Conservation (phyloP, 805 yeast genomes). For the Barnettozyma wickerhamii region DNA sequence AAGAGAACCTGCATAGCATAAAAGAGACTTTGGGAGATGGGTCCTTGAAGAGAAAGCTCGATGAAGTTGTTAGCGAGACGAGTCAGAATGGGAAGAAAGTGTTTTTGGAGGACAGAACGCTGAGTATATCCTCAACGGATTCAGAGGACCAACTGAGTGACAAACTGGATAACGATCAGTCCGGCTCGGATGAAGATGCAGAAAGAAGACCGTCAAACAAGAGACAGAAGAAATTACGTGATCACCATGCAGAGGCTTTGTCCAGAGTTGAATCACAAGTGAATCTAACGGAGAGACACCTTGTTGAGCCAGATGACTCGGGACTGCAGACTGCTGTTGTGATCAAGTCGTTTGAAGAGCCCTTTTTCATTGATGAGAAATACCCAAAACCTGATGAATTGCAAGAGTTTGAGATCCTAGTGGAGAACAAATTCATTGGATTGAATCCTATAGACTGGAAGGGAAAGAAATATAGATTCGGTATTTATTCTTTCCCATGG, state of each 20-base stretch:
- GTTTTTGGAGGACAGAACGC: constrained; percentile 17
- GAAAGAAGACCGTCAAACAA: constrained; percentile 4
- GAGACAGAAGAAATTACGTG: not conserved
- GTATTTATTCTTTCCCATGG: constrained; percentile 46
- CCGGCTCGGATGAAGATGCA: constrained; percentile 6
- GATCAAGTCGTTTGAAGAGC: constrained; percentile 25
- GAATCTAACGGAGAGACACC: constrained; percentile 12
- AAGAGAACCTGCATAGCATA: not conserved
- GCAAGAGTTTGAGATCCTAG: constrained; percentile 26
- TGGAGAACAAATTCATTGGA: constrained; percentile 34
- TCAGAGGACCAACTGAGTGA: constrained; percentile 19
- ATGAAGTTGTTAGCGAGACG: not conserved
- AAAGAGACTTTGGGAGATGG: not conserved
- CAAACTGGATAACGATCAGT: constrained; percentile 16
- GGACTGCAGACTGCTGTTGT: constrained; percentile 23
- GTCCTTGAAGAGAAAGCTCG: constrained; percentile 19
- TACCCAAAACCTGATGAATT: constrained; percentile 23
- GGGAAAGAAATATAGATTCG: constrained; percentile 41
- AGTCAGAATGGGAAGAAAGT: not conserved
- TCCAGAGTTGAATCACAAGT: constrained; percentile 9
- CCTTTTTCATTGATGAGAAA: constrained; percentile 16
- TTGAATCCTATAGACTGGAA: constrained; percentile 49
- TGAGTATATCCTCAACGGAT: constrained; percentile 20
- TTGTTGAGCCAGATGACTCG: constrained; percentile 12
- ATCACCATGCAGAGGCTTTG: not conserved